Percentiles rank a stretch among this genome's conserved stretches.
Conservation (phyloP, 176 grass and related monocot genomes). For the Musa beccarii region DNA sequence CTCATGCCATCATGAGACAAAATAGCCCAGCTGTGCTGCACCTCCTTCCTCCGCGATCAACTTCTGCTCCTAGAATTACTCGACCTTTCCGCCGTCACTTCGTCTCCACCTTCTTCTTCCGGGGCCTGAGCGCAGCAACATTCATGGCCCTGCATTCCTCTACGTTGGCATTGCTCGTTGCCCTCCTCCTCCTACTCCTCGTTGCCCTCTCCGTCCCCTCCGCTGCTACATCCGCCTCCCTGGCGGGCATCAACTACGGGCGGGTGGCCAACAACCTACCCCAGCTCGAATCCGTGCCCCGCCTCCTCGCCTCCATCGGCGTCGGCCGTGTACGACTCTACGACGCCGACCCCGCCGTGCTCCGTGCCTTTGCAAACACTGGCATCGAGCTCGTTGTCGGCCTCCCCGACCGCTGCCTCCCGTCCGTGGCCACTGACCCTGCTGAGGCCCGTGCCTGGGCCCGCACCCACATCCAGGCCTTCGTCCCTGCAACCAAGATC, state of each 20-base stretch:
- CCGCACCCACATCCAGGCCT: constrained; percentile 20
- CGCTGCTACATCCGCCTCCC: not conserved
- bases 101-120: not conserved
- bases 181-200: not conserved
- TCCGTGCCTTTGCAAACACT: constrained; percentile 24
- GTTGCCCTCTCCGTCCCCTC: not conserved
- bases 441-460: constrained; percentile 37
- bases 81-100: not conserved
- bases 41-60: not conserved
- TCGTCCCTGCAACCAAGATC: constrained; percentile 29
- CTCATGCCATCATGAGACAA: not conserved
- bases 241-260: not conserved
- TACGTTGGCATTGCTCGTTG: not conserved
- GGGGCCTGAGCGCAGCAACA: not conserved
- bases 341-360: not conserved
- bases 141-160: not conserved
- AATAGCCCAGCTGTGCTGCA: not conserved
- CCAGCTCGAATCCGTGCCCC: not conserved
- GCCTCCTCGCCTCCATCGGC: not conserved
- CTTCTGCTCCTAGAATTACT: not conserved
- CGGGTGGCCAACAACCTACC: not conserved
- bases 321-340: constrained; percentile 16
- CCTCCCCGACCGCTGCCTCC: constrained; percentile 31
- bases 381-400: constrained; percentile 18
- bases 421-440: constrained; percentile 33